These are phyloP conservation scores for Penicillium capsulatum DNA, from an alignment of 2,329 filamentous ascomycete species.

Conservation along the genomic window DNA sequence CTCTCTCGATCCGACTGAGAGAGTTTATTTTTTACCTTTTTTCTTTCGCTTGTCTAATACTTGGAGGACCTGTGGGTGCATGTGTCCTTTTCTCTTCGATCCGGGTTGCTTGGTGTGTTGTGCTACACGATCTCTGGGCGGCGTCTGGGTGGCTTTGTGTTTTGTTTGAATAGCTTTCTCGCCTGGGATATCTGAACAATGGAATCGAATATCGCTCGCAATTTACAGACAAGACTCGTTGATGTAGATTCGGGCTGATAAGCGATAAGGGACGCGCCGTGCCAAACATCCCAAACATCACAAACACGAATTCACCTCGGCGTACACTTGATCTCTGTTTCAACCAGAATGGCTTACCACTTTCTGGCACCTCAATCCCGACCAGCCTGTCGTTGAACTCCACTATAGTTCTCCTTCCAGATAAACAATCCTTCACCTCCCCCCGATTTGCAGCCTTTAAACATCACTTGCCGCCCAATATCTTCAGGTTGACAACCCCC, in stretches of 20 bases:
- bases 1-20: constrained; percentile 13
- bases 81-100: constrained; percentile 14
- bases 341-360: background rate
- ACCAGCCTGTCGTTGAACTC: too few relatives aligned
- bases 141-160: constrained; percentile 23
- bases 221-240: background rate
- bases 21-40: constrained; percentile 2
- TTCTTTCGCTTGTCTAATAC: constrained; percentile 26
- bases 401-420: too few relatives aligned
- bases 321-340: constrained; percentile 5
- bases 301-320: constrained; percentile 12
- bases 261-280: constrained; percentile 12
- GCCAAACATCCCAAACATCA: constrained; percentile 17
- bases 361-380: constrained; percentile 1
- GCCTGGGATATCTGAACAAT: constrained; percentile 16
- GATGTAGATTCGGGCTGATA: constrained; percentile 5
- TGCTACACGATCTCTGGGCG: constrained; percentile 23
- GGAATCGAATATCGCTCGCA: constrained; percentile 13
- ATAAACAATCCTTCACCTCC: too few relatives aligned
- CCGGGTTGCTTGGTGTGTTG: constrained; percentile 16
- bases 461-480: too few relatives aligned
- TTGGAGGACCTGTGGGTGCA: constrained; percentile 21
- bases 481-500: background rate
- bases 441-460: too few relatives aligned
- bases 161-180: constrained; percentile 19